Percentiles rank a stretch among this genome's conserved stretches.
Conservation (phyloP, 352 stramenopile species). For the Aphanomyces astaci region DNA sequence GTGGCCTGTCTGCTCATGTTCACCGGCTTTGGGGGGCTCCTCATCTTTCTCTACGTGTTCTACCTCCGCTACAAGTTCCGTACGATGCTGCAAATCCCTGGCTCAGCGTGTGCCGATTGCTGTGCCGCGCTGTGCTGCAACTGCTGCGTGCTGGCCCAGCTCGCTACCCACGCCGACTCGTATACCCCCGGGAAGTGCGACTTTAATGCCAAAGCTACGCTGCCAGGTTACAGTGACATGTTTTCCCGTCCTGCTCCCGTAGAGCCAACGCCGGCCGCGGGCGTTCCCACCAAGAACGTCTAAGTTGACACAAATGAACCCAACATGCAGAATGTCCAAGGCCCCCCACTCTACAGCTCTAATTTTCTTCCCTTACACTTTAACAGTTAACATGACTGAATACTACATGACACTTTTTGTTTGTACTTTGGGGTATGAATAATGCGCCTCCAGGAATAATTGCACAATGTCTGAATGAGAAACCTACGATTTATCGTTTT, state of each 20-base stretch:
- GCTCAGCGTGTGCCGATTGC: conserved; percentile 29
- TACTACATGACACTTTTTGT: no score
- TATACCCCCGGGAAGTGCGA: conserved; percentile 39
- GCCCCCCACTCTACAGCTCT: no score
- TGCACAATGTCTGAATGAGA: no score
- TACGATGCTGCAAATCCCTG: conserved; percentile 36
- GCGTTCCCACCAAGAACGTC: not conserved
- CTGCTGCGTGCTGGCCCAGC: conserved; percentile 41
- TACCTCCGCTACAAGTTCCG: conserved; percentile 37
- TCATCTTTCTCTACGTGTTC: conserved; percentile 21
- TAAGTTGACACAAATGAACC: no score
- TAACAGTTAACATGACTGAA: no score
- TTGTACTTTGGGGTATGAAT: no score
- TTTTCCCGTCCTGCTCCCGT: not conserved
- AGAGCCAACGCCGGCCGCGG: not conserved
- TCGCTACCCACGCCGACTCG: conserved; percentile 49
- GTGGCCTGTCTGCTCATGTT: conserved; percentile 8
- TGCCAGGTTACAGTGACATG: conserved; percentile 32
- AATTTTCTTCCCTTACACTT: no score
- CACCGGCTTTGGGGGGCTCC: not conserved
- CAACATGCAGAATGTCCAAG: no score
- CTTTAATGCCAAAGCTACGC: conserved; percentile 29
- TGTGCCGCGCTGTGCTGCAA: conserved; percentile 36
- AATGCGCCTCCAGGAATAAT: no score
- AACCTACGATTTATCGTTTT: no score